Evolutionary conservation across 805 yeast species (phyloP).

Genomic region (Crinitomyces ghanaensis): DNA sequence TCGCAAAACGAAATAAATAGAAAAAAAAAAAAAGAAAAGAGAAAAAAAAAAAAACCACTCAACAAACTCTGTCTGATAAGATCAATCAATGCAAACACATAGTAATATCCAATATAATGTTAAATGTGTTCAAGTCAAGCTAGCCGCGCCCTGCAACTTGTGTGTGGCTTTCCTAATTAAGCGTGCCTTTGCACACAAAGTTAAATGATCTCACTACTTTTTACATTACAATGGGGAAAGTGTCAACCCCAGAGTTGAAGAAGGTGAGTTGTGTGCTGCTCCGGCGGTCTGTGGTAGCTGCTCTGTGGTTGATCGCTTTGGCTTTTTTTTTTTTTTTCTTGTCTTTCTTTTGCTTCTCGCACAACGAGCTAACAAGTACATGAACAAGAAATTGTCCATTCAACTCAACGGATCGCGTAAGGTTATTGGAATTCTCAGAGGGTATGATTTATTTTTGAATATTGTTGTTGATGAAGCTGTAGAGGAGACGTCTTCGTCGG

Average conservation of each 20-base stretch:
- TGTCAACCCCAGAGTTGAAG: constrained; percentile 25
- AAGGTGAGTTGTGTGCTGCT: constrained; percentile 15
- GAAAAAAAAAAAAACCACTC: too few relatives aligned
- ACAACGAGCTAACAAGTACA: too few relatives aligned
- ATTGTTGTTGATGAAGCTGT: constrained; percentile 61
- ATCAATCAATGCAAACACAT: too few relatives aligned
- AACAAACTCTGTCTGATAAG: too few relatives aligned
- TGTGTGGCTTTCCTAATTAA: too few relatives aligned
- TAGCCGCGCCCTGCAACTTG: too few relatives aligned
- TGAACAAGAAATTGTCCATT: constrained; percentile 64
- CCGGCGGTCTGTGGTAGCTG: neutral
- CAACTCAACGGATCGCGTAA: constrained; percentile 70
- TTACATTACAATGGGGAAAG: constrained; percentile 12
- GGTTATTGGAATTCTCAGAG: constrained; percentile 71
- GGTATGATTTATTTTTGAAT: constrained; percentile 72
- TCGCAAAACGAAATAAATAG: too few relatives aligned
- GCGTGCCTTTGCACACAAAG: neutral
- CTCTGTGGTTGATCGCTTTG: neutral
- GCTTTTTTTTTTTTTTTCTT: neutral
- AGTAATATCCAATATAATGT: too few relatives aligned
- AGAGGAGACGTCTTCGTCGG: constrained; percentile 43
- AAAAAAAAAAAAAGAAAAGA: too few relatives aligned
- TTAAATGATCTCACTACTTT: too few relatives aligned
- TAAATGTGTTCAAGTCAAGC: too few relatives aligned
- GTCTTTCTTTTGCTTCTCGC: too few relatives aligned